Base-by-base conservation (phyloP, 345 rosid species). In the Gossypium australe region DNA sequence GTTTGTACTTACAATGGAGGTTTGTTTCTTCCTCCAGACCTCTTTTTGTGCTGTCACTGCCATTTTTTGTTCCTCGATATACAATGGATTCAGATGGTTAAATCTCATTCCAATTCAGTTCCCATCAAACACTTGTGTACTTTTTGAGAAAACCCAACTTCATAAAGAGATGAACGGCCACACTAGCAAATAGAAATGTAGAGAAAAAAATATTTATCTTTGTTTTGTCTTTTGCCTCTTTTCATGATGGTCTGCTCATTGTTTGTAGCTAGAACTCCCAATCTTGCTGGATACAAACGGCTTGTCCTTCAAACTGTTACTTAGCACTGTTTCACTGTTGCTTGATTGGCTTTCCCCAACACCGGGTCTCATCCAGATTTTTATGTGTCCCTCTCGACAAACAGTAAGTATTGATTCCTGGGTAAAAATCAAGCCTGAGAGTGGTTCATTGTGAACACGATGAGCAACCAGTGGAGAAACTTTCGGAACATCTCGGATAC, bases 391-490 rank as follows among this genome's bases (percentile, higher is more conserved):
- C 79, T 96, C 99, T 61, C 97, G 80, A 68, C 99, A 93, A 6
- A 89, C 93, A 0, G 98, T 93, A 52, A 96, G 90, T 5, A 92
- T 87, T 24, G 97, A 92, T 80, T 94, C 98, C 80, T 79, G 92
- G 25, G 97, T 96, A 80, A 96, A 96, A 78, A 88, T 86, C 80
- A 93, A 67, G 73, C 97, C 98, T 0, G 97, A 93, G 75, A 96
- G 97, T 6, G 98, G 97, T 78, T 96, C 99, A 0, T 90, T 89
- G 84, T 96, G 98, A 76, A 87, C 95, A 47, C 98, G 94, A 73
- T 93, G 97, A 59, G 91, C 89, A 66, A 94, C 90, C 67, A 93
- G 74, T 0, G 99, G 94, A 17, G 98, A 90, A 70, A 96, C 85
- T 86, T 96, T 96, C 4, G 98, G 99, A 75, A 96, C 92, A 71